Evolutionary conservation across 202 grass and related monocot genomes (phyloP).

Genomic region (Bolboschoenoplectus hybrid): DNA sequence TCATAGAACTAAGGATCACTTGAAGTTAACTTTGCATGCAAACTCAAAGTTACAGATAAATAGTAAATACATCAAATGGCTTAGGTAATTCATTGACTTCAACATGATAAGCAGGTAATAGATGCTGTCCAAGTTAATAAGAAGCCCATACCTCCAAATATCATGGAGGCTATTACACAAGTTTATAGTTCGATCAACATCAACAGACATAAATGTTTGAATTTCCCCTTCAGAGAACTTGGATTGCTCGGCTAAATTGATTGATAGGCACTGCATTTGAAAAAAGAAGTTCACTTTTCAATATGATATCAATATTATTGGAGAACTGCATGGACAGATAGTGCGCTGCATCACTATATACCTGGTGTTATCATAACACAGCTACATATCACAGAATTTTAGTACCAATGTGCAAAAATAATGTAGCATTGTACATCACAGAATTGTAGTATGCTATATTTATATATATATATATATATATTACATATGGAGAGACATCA

Average conservation of each 20-base stretch:
- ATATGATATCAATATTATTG: conserved; percentile 1
- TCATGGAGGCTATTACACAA: conserved; percentile 92
- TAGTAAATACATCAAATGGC: too few species aligned
- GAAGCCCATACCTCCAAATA: conserved; percentile 79
- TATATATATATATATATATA: too few species aligned
- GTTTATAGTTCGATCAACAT: conserved; percentile 87
- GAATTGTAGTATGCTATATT: not conserved
- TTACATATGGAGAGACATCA: too few species aligned
- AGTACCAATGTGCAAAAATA: not conserved
- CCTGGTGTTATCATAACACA: not conserved
- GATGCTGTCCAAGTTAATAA: conserved; percentile 11
- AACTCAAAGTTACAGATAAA: not conserved
- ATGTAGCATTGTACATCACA: not conserved
- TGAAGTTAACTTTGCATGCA: not conserved
- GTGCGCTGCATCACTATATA: not conserved
- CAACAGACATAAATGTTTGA: conserved; percentile 97
- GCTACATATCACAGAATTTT: not conserved
- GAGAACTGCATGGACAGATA: not conserved
- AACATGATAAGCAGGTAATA: conserved; percentile 6
- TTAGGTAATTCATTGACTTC: not conserved
- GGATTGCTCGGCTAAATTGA: conserved; percentile 83
- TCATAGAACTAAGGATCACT: not conserved
- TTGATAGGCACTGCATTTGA: conserved; percentile 63
- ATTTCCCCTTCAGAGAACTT: conserved; percentile 97
- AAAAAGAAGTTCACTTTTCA: conserved; percentile 14